A percentile compares a stretch with the other conserved stretches of the same genome.
Conservation (phyloP, 2,329 filamentous ascomycete species). For the Aspergillus persii region DNA sequence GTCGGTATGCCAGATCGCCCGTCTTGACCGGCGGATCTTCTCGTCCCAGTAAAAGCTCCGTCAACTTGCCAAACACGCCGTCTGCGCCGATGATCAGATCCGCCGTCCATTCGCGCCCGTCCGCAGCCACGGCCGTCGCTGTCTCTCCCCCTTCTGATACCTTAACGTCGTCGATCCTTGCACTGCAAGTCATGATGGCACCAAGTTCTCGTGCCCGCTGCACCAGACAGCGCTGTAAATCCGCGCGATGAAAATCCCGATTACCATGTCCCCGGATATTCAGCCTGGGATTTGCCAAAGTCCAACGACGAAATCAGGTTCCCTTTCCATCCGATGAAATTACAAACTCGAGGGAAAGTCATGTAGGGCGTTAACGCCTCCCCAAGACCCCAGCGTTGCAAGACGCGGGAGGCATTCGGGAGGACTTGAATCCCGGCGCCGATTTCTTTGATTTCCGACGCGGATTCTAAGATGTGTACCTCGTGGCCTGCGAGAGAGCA, state of each 20-base stretch:
- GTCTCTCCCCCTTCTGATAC: slow-evolving; percentile 30
- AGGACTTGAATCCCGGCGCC: slow-evolving; percentile 30
- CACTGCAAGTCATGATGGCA: slow-evolving; percentile 44
- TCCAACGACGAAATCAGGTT: slow-evolving; percentile 49
- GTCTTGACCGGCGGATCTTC: slow-evolving; percentile 50
- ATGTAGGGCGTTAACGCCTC: slow-evolving; percentile 39
- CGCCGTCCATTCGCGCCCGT: slow-evolving; percentile 23
- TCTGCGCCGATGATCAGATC: slow-evolving; percentile 29
- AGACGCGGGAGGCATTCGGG: slow-evolving; percentile 30
- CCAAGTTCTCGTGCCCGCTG: slow-evolving; percentile 50
- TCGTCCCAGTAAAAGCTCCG: slow-evolving; percentile 46
- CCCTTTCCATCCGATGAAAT: slow-evolving; percentile 56
- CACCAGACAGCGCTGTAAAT: slow-evolving; percentile 50
- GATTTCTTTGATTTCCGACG: slow-evolving; percentile 26
- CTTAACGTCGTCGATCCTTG: slow-evolving; percentile 44
- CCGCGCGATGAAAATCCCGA: slow-evolving; percentile 56
- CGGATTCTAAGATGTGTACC: slow-evolving; percentile 25
- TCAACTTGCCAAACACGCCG: slow-evolving; percentile 32
- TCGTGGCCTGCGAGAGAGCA: slow-evolving; percentile 25
- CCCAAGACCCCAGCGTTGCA: slow-evolving; percentile 43
- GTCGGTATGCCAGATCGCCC: slow-evolving; percentile 57
- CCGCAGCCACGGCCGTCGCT: slow-evolving; percentile 36
- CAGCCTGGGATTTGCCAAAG: slow-evolving; percentile 41
- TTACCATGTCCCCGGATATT: slow-evolving; percentile 46
- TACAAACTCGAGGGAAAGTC: slow-evolving; percentile 45